Evolutionary conservation across 306 rosid species (phyloP).

Genomic region (Biancaea sappan): DNA sequence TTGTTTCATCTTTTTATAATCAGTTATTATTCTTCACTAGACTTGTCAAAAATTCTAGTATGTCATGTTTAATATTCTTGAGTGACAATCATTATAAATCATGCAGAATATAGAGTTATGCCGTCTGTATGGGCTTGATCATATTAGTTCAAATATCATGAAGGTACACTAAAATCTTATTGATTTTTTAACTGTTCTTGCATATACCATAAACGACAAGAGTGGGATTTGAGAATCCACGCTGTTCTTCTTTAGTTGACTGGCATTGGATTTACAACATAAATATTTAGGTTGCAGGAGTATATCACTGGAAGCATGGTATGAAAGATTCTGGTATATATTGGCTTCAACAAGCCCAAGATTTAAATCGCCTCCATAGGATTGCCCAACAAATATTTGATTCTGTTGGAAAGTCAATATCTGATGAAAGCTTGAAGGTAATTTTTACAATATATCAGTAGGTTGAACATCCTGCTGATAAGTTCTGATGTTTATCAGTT

Average conservation of each 20-base stretch:
- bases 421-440: conserved; percentile 94
- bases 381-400: conserved; percentile 89
- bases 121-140: conserved; percentile 77
- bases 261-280: conserved; percentile 16
- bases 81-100: conserved; percentile 30
- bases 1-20: conserved; percentile 22
- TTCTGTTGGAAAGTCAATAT: conserved; percentile 89
- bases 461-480: background rate
- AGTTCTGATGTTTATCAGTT: background rate
- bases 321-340: conserved; percentile 82
- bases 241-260: conserved; percentile 22
- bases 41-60: conserved; percentile 13
- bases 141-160: conserved; percentile 74
- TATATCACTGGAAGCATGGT: conserved; percentile 95
- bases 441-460: conserved; percentile 17
- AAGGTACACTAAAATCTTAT: conserved; percentile 54
- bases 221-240: conserved; percentile 12
- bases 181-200: conserved; percentile 30
- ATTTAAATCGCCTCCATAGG: conserved; percentile 74
- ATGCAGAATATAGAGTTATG: conserved; percentile 91
- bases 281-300: conserved; percentile 77
- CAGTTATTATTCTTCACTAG: conserved; percentile 26
- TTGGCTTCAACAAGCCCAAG: conserved; percentile 95
- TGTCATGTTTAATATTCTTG: conserved; percentile 31
- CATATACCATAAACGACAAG: conserved; percentile 1